Evolutionary conservation across 179 eudicot genomes (phyloP).

Genomic region (Silene noctiflora): DNA sequence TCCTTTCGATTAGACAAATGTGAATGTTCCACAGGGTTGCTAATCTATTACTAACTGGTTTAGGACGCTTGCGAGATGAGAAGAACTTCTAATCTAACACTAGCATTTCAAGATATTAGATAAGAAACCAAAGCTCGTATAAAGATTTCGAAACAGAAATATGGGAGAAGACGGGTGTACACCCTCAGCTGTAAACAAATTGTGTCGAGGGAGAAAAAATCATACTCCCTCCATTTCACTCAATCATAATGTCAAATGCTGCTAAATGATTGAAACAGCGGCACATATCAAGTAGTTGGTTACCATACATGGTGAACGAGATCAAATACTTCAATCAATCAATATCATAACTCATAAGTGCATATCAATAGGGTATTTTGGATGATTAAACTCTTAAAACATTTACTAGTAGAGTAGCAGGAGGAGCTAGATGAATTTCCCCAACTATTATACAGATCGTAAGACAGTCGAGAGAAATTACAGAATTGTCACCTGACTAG

Average conservation of each 20-base stretch:
- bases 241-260: too few relatives aligned
- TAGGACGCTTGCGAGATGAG: too few relatives aligned
- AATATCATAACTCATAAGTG: too few relatives aligned
- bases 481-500: constrained; percentile 8
- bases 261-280: too few relatives aligned
- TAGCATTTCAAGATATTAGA: not conserved
- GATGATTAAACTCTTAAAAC: too few relatives aligned
- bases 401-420: not conserved
- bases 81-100: not conserved
- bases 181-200: too few relatives aligned
- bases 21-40: too few relatives aligned
- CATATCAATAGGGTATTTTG: too few relatives aligned
- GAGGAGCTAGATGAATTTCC: not conserved
- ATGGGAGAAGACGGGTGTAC: not conserved
- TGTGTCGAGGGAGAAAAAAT: too few relatives aligned
- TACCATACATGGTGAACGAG: not conserved
- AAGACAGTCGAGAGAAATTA: not conserved
- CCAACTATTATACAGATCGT: not conserved
- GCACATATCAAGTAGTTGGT: not conserved
- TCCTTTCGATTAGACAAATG: too few relatives aligned
- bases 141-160: not conserved
- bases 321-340: not conserved
- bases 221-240: too few relatives aligned
- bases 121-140: not conserved
- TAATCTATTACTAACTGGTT: too few relatives aligned